Evolutionary conservation across 169 alveolate species (phyloP).

Genomic region (Plasmodium gonderi): DNA sequence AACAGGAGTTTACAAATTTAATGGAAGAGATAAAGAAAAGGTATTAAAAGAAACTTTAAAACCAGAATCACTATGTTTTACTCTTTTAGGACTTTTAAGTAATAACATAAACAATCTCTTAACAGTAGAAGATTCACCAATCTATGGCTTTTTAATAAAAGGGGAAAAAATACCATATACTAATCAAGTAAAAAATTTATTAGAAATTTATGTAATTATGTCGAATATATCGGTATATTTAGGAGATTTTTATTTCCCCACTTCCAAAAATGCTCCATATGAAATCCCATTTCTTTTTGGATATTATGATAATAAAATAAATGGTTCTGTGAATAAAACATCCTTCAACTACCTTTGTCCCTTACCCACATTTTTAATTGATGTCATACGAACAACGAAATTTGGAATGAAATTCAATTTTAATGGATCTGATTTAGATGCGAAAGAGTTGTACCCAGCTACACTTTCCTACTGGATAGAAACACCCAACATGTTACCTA

Average conservation of each 20-base stretch:
- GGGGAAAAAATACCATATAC: slow-evolving; percentile 20
- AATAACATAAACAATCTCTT: slow-evolving; percentile 8
- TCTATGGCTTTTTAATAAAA: slow-evolving; percentile 44
- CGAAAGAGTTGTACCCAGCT: slow-evolving; percentile 27
- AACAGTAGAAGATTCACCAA: slow-evolving; percentile 19
- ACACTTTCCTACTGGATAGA: slow-evolving; percentile 12
- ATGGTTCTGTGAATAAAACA: slow-evolving; percentile 10
- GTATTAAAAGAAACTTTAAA: slow-evolving; percentile 66
- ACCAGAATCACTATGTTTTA: slow-evolving; percentile 57
- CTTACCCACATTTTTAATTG: slow-evolving; percentile 40
- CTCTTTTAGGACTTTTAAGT: slow-evolving; percentile 19
- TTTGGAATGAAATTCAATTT: slow-evolving; percentile 23
- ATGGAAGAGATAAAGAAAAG: slow-evolving; percentile 33
- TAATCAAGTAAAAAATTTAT: slow-evolving; percentile 1
- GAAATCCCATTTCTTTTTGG: slow-evolving; percentile 67
- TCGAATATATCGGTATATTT: slow-evolving; percentile 28
- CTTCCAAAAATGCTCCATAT: slow-evolving; percentile 24
- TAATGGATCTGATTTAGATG: slow-evolving; percentile 28
- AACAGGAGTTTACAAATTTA: slow-evolving; percentile 34
- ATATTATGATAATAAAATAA: slow-evolving; percentile 12
- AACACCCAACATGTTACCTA: slow-evolving; percentile 6
- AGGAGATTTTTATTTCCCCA: slow-evolving; percentile 43
- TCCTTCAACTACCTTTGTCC: slow-evolving; percentile 39
- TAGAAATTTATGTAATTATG: slow-evolving; percentile 28
- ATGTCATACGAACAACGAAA: slow-evolving; percentile 35